A percentile compares a stretch with the other conserved stretches of the same genome.
phyloP scores from a whole-genome alignment of 2,329 filamentous ascomycete genomes.

The Colletotrichum sp. region DNA sequence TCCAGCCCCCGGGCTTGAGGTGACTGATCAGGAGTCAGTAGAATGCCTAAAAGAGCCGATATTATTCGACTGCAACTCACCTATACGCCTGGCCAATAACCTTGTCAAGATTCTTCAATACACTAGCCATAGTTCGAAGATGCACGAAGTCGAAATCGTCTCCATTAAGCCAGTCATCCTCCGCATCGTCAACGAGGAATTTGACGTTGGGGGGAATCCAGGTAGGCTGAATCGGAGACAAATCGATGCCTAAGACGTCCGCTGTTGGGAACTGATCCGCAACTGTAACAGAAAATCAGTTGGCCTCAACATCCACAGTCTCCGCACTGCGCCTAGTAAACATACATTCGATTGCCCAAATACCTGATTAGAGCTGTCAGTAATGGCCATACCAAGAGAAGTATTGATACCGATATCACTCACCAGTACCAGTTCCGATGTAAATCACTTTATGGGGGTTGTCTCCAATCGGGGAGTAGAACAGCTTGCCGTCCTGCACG shows the following conservation, averaged over 20 bases:
- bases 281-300: constrained; percentile 40
- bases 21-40: constrained; percentile 30
- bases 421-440: constrained; percentile 55
- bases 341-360: background rate
- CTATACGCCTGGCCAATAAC: constrained; percentile 40
- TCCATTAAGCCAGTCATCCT: constrained; percentile 61
- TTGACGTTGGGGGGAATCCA: constrained; percentile 64
- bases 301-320: background rate
- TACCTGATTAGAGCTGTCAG: background rate
- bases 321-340: background rate
- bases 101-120: constrained; percentile 55
- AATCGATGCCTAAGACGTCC: constrained; percentile 44
- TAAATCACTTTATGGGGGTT: constrained; percentile 49
- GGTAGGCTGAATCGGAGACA: constrained; percentile 51
- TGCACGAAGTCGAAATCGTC: constrained; percentile 61
- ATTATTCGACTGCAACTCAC: too few relatives aligned
- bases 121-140: constrained; percentile 53
- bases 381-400: too few relatives aligned
- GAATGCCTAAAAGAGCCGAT: too few relatives aligned
- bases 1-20: constrained; percentile 52
- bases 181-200: constrained; percentile 68
- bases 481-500: constrained; percentile 40
- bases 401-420: background rate
- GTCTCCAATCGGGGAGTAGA: constrained; percentile 42
- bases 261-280: constrained; percentile 46